Conservation (phyloP, 2,329 filamentous ascomycete genomes). For the Thelonectria discophora region DNA sequence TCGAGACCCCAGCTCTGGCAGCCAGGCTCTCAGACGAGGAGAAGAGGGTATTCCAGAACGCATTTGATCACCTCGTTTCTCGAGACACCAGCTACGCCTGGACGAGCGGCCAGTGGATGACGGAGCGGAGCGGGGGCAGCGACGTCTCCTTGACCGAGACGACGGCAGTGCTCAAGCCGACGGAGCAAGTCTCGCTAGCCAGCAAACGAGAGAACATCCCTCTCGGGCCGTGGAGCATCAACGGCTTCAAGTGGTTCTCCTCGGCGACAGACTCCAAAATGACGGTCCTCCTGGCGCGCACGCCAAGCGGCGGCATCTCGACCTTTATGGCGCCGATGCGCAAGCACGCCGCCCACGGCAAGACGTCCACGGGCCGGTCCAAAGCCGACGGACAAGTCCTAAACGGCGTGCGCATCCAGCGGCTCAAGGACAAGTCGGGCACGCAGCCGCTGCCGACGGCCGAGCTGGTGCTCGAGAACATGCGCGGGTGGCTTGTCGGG, state of each 20-base stretch:
- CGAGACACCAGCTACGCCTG: constrained; percentile 62
- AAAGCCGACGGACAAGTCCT: constrained; percentile 53
- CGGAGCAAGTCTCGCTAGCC: constrained; percentile 2
- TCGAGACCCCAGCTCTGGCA: constrained; percentile 45
- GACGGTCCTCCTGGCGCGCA: constrained; percentile 71
- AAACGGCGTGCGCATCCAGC: constrained; percentile 74
- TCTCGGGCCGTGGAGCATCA: constrained; percentile 67
- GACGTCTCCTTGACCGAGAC: constrained; percentile 76
- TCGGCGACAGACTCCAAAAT: constrained; percentile 53
- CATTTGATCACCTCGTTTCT: constrained; percentile 62
- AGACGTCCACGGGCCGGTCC: constrained; percentile 40
- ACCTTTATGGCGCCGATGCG: constrained; percentile 72
- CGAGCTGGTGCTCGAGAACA: constrained; percentile 71
- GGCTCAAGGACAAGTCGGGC: constrained; percentile 77
- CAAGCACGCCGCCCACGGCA: constrained; percentile 48
- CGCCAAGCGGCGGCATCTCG: constrained; percentile 43
- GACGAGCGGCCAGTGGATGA: constrained; percentile 84
- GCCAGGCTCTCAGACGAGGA: constrained; percentile 42
- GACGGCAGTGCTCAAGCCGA: constrained; percentile 52
- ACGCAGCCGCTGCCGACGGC: constrained; percentile 76
- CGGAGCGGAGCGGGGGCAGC: constrained; percentile 73
- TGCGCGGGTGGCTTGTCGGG: constrained; percentile 73
- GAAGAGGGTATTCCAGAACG: constrained; percentile 59
- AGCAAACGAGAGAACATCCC: constrained; percentile 40
- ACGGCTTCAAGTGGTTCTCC: constrained; percentile 71